Base-by-base conservation (phyloP, 2,329 filamentous ascomycete genomes). In the Fusarium albidum region DNA sequence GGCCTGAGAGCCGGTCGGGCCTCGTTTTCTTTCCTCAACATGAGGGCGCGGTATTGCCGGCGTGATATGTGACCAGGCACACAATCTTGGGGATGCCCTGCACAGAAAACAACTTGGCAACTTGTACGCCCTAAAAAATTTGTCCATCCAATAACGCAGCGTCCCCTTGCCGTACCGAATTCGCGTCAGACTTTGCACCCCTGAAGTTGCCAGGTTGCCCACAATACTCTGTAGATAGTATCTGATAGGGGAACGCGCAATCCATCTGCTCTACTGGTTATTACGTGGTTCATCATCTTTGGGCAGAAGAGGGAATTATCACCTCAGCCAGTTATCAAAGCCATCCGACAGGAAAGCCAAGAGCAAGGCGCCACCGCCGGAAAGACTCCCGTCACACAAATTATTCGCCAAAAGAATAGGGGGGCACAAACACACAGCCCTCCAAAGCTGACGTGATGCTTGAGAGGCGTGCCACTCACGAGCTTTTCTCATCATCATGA, bases 391-490 rank as follows among this genome's bases (percentile, higher is more conserved):
- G n/a, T 34, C 46, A 44, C 33, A 13, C 9, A 27, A n/a, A n/a
- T n/a, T n/a, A n/a, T n/a, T 14, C 21, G 21, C 21, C 21, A 5
- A 21, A 21, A 21, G 21, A 7, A 15, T 15, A 27, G 43, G 33
- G 42, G 25, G 14, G 41, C 41, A 27, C 9, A 25, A 28, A 18
- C 41, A 18, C 31, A 40, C 58, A 58, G 49, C 52, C 37, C 42
- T 32, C 33, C 17, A 43, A 17, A 5, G 57, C 57, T 61, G 57
- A 61, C 58, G 53, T 61, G 58, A 61, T 61, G 49, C 34, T 45
- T 11, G 28, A 42, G 52, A 61, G 42, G 53, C 49, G 57, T 61
- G 31, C 57, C 45, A 55, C 49, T 50, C 45, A 37, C 15, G 21
- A 28, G 15, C 15, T 15, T 33, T 39, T 4, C 21, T 21, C 21